These are phyloP conservation scores for Nemania abortiva DNA, from an alignment of 2,329 filamentous ascomycete genomes.

Conservation along the genomic window DNA sequence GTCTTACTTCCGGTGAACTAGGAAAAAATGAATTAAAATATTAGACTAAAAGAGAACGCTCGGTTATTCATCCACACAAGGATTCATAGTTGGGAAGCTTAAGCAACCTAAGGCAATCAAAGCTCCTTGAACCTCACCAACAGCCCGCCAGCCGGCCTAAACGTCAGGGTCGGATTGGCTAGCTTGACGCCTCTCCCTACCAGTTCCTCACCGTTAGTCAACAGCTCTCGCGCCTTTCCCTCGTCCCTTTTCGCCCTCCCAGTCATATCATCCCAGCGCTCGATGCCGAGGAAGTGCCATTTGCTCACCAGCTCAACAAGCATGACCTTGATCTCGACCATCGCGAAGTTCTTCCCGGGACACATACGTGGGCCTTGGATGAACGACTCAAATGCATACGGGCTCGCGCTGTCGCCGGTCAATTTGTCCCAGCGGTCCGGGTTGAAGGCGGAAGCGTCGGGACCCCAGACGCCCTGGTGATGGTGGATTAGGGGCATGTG, in stretches of 20 bases:
- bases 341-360: conserved; percentile 45
- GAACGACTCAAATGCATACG: conserved; percentile 48
- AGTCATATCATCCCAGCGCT: conserved; percentile 20
- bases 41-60: neutral
- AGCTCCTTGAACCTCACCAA: conserved; percentile 41
- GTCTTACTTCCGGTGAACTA: neutral
- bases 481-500: conserved; percentile 40
- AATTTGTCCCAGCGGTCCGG: conserved; percentile 45
- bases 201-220: conserved; percentile 40
- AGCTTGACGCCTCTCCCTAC: conserved; percentile 41
- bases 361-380: conserved; percentile 48
- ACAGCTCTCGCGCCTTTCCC: conserved; percentile 29
- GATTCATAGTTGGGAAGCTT: no score
- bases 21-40: neutral
- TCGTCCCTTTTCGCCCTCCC: neutral
- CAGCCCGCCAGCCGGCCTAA: conserved; percentile 41
- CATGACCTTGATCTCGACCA: conserved; percentile 44
- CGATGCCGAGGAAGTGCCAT: conserved; percentile 44
- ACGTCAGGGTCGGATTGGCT: conserved; percentile 44
- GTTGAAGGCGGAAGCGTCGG: conserved; percentile 39
- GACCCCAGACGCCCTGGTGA: conserved; percentile 43
- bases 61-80: neutral
- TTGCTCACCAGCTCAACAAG: conserved; percentile 44
- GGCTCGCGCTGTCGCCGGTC: conserved; percentile 47
- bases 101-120: conserved; percentile 6